These are phyloP conservation scores for Achlya hypogyna DNA, from an alignment of 352 stramenopile genomes.

Conservation along the genomic window DNA sequence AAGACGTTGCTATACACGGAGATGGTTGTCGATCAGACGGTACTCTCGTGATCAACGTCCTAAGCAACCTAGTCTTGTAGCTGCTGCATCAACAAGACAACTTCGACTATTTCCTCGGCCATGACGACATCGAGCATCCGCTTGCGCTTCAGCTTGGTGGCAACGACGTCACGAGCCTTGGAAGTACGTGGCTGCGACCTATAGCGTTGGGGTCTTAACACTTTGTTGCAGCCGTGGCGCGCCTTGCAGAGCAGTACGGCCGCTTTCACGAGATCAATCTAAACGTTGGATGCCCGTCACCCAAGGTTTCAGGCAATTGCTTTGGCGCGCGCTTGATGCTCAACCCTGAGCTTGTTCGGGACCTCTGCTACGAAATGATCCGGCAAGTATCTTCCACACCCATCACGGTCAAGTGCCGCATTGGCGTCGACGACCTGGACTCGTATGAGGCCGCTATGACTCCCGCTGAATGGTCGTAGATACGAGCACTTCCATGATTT, in stretches of 20 bases:
- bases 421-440: conserved; percentile 93
- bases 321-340: conserved; percentile 98
- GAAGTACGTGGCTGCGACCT: conserved; percentile 27
- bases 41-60: no score
- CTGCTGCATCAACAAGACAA: conserved; percentile 78
- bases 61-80: conserved; percentile 27
- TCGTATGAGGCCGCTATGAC: conserved; percentile 44
- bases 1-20: conserved; percentile 95
- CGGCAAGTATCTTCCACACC: conserved; percentile 30
- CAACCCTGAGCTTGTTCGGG: conserved; percentile 88
- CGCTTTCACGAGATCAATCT: conserved; percentile 94
- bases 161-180: conserved; percentile 76
- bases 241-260: conserved; percentile 71
- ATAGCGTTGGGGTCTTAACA: background rate
- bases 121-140: conserved; percentile 74
- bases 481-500: conserved; percentile 91
- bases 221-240: conserved; percentile 45
- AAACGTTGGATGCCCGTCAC: conserved; percentile 93
- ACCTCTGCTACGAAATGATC: conserved; percentile 87
- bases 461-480: background rate
- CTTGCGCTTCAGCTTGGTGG: conserved; percentile 93
- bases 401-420: conserved; percentile 98
- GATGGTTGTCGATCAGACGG: conserved; percentile 97
- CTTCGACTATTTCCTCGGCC: conserved; percentile 84
- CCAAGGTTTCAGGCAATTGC: conserved; percentile 65